phyloP scores from a whole-genome alignment of 306 rosid species.

The Mimosa bimucronata region DNA sequence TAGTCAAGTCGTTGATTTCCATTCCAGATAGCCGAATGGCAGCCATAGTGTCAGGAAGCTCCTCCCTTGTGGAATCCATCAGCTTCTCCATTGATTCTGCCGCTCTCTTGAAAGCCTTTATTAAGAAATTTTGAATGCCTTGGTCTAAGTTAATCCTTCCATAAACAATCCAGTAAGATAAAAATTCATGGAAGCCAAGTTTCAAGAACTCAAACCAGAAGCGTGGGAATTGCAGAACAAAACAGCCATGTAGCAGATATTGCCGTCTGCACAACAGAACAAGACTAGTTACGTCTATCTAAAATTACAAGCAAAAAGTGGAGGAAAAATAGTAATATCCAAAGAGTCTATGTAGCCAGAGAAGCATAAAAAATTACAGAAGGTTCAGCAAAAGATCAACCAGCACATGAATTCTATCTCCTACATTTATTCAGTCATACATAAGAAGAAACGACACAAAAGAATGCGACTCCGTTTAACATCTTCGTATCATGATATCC shows the following conservation, averaged over 20 bases:
- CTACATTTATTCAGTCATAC: not conserved
- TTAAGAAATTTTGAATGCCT: slow-evolving; percentile 2
- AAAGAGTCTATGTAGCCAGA: not conserved
- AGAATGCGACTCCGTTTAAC: not conserved
- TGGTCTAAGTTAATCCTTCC: slow-evolving; percentile 4
- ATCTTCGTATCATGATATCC: not conserved
- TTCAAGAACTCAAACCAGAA: slow-evolving; percentile 66
- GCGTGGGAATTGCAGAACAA: slow-evolving; percentile 84
- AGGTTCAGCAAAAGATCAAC: not conserved
- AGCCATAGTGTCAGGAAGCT: slow-evolving; percentile 91
- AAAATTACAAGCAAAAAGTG: not conserved
- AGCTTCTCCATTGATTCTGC: slow-evolving; percentile 90
- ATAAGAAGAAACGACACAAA: not conserved
- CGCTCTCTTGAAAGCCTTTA: slow-evolving; percentile 88
- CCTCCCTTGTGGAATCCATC: slow-evolving; percentile 87
- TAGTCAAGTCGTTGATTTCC: slow-evolving; percentile 91
- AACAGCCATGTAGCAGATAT: slow-evolving; percentile 82
- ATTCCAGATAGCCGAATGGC: slow-evolving; percentile 89
- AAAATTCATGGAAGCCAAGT: slow-evolving; percentile 1
- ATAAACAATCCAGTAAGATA: slow-evolving; percentile 4
- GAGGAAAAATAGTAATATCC: not conserved
- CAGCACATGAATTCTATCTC: not conserved
- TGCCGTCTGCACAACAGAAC: slow-evolving; percentile 70
- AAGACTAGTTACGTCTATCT: not conserved
- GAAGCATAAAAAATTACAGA: not conserved